phyloP scores from a whole-genome alignment of 1,139 yeast genomes.

The Hyphopichia burtonii region DNA sequence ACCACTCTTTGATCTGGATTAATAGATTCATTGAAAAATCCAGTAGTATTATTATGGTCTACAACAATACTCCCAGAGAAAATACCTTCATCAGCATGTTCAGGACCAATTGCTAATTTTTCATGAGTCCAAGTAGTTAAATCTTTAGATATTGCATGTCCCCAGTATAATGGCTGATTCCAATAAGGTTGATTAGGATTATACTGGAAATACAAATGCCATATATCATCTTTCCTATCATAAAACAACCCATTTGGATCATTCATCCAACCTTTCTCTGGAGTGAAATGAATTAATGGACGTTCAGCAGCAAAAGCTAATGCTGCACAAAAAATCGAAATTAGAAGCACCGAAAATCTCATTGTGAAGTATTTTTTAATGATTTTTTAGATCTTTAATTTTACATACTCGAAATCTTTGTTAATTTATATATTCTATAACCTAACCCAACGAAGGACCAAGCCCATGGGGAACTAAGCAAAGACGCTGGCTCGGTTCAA shows the following conservation, averaged over 20 bases:
- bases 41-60: constrained; percentile 33
- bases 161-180: constrained; percentile 30
- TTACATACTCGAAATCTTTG: no score
- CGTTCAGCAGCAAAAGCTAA: background rate
- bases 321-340: background rate
- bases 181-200: constrained; percentile 25
- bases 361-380: no score
- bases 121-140: constrained; percentile 27
- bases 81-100: constrained; percentile 20
- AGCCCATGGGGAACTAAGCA: no score
- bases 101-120: constrained; percentile 25
- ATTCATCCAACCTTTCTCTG: constrained; percentile 9
- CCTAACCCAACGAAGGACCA: no score
- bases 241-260: constrained; percentile 12
- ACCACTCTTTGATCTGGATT: constrained; percentile 27
- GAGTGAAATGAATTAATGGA: constrained; percentile 3
- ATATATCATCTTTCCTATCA: constrained; percentile 6
- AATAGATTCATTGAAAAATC: constrained; percentile 22
- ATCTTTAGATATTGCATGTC: constrained; percentile 32
- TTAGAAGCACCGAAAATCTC: background rate
- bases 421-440: no score
- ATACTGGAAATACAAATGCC: constrained; percentile 33
- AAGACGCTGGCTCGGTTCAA: no score
- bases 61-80: constrained; percentile 34
- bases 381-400: no score